Percentiles rank a stretch among this genome's conserved stretches.
Evolutionary conservation across 768 basidiomycete species (phyloP).

Genomic region (Naganishia onofrii): DNA sequence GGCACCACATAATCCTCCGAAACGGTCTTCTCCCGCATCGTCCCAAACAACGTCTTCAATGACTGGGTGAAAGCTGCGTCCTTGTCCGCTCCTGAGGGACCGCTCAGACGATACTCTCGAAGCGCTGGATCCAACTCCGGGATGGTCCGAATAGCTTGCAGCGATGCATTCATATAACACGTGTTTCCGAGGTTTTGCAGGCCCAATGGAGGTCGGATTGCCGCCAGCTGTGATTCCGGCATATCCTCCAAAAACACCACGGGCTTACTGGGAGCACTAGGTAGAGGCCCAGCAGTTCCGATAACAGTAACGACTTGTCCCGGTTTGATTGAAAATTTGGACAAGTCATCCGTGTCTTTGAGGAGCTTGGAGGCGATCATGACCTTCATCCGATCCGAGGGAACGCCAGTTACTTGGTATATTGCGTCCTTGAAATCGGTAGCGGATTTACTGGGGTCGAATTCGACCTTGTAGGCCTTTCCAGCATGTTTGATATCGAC

Average conservation of each 20-base stretch:
- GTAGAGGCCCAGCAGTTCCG: slow-evolving; percentile 86
- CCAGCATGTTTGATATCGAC: slow-evolving; percentile 86
- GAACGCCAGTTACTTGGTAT: slow-evolving; percentile 78
- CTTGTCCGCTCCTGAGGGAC: background rate
- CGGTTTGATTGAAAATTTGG: slow-evolving; percentile 79
- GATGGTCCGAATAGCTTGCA: slow-evolving; percentile 89
- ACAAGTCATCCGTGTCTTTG: slow-evolving; percentile 88
- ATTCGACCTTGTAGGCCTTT: slow-evolving; percentile 67
- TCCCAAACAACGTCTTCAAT: slow-evolving; percentile 67
- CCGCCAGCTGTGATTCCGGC: slow-evolving; percentile 74
- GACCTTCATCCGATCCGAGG: slow-evolving; percentile 86
- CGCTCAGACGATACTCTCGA: slow-evolving; percentile 52
- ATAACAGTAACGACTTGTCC: slow-evolving; percentile 87
- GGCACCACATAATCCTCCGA: slow-evolving; percentile 59
- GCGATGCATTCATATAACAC: slow-evolving; percentile 94
- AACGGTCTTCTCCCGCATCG: slow-evolving; percentile 70
- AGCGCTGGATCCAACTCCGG: slow-evolving; percentile 81
- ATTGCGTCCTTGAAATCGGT: slow-evolving; percentile 77
- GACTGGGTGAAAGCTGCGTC: slow-evolving; percentile 49
- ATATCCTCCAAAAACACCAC: slow-evolving; percentile 77
- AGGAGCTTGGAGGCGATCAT: slow-evolving; percentile 90
- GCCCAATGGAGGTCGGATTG: slow-evolving; percentile 47
- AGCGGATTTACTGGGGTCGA: slow-evolving; percentile 67
- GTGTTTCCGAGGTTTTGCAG: slow-evolving; percentile 73
- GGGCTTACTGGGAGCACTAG: slow-evolving; percentile 76